Evolutionary conservation across 768 basidiomycete genomes (phyloP), one percentile per base, ranked within the genome.

Genomic region (Tylopilus plumbeoviolaceoides): DNA sequence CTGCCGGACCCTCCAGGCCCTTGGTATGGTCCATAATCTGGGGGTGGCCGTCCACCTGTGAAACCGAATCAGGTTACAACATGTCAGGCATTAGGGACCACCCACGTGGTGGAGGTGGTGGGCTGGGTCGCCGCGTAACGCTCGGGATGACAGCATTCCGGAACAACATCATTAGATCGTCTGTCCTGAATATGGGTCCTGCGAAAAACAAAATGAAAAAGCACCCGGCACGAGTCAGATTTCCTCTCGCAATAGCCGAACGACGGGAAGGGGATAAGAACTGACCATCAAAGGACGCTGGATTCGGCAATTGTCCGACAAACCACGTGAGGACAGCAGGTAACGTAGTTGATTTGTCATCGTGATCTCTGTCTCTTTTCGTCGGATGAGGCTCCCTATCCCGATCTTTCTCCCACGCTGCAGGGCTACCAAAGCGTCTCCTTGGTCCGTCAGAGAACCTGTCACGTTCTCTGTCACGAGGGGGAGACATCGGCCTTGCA

Each of bases 111-210:
- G 77, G 79, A 7, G 33, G 82, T 5, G 85, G 82, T 12, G 84
- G 81, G 48, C 79, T 79, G 4, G 77, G 70, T 57, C 78, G 74
- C 43, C 65, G 52, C 52, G 63, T 71, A 12, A 67, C 78, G 53
- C 83, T 85, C 1, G 91, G 89, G 50, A 93, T 90, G 30, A 87
- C 82, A 44, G 90, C 88, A 62, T 82, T 89, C 33, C 83, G 78
- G 69, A 97, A 86, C 28, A 92, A 64, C 55, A 86, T 85, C 84
- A 98, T 87, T 36, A 95, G 73, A 68, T 95, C 93, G 28, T 97
- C 94, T 1, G 88, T 86, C 51, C 90, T 78, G 73, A 95, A 95
- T 36, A 91, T 80, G 9, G 94, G 94, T 5, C 93, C 93, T 95
- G 59, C 20, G 47, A 55, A 49, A 30, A 50, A 18, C 33, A 23